A percentile compares a stretch with the other conserved stretches of the same genome.
phyloP scores from a whole-genome alignment of 2,329 filamentous ascomycete species.

The Blastomyces gilchristii region DNA sequence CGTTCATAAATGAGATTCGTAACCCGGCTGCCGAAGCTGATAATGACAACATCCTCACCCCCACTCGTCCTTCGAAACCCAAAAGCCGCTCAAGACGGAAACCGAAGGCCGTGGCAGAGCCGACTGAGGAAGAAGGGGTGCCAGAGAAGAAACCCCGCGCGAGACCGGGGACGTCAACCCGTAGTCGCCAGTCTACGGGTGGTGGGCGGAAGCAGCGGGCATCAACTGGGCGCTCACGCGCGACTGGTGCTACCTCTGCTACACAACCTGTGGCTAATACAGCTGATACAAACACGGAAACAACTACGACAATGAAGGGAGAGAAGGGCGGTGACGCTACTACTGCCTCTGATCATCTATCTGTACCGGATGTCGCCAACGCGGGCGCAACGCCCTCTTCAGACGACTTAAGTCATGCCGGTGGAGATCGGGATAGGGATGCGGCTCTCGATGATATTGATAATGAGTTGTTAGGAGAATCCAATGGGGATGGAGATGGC shows the following conservation, averaged over 20 bases:
- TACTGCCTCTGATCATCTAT: constrained; percentile 9
- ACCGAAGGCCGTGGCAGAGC: neutral
- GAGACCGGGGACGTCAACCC: neutral
- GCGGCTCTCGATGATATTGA: constrained; percentile 29
- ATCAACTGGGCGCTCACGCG: neutral
- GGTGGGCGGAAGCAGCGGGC: constrained; percentile 2
- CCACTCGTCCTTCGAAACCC: neutral
- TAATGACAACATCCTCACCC: neutral
- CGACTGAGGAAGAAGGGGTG: neutral
- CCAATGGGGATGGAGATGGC: constrained; percentile 28
- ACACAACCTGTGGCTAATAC: neutral
- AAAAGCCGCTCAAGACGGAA: constrained; percentile 3
- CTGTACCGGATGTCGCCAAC: constrained; percentile 20
- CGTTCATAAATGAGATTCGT: neutral
- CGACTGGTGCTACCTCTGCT: neutral
- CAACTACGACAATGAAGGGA: neutral
- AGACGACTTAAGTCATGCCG: constrained; percentile 20
- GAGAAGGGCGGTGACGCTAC: neutral
- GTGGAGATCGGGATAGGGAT: constrained; percentile 23
- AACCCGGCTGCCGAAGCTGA: neutral
- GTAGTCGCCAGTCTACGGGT: neutral
- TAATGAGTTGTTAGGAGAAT: constrained; percentile 30
- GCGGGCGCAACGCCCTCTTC: constrained; percentile 19
- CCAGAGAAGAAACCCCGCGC: neutral
- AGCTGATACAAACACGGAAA: neutral